phyloP scores from a whole-genome alignment of 1,284 basidiomycete genomes.

The Tylopilus sp. region DNA sequence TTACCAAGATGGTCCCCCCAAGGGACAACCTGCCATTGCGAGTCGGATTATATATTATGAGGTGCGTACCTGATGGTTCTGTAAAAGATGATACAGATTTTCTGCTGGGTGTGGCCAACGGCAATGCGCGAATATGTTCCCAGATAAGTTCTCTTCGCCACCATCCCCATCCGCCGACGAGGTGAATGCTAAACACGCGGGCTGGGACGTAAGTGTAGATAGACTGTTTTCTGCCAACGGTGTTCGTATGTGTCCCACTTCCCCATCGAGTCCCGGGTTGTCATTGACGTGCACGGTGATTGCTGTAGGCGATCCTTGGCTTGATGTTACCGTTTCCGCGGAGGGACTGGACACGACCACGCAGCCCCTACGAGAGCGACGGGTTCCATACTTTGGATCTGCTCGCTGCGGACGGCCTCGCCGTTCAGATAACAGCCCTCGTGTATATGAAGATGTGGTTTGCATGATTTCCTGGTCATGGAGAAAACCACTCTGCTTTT shows the following conservation, averaged over 20 bases:
- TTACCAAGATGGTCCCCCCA: slow-evolving; percentile 60
- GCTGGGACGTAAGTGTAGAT: slow-evolving; percentile 57
- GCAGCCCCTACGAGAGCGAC: slow-evolving; percentile 50
- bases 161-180: slow-evolving; percentile 38
- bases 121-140: slow-evolving; percentile 61
- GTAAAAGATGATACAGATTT: neutral
- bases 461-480: slow-evolving; percentile 20
- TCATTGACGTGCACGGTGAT: slow-evolving; percentile 4
- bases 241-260: slow-evolving; percentile 42
- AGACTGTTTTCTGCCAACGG: slow-evolving; percentile 70
- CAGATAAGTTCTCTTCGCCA: slow-evolving; percentile 47
- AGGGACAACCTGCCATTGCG: slow-evolving; percentile 48
- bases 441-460: slow-evolving; percentile 51
- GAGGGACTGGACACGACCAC: slow-evolving; percentile 44
- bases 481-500: too few relatives aligned
- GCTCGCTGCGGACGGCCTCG: slow-evolving; percentile 37
- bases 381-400: slow-evolving; percentile 71
- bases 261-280: neutral
- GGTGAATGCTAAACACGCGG: slow-evolving; percentile 52
- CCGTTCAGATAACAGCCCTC: slow-evolving; percentile 50
- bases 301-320: slow-evolving; percentile 67
- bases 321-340: slow-evolving; percentile 63
- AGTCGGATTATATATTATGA: slow-evolving; percentile 59
- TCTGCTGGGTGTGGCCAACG: slow-evolving; percentile 37
- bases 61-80: slow-evolving; percentile 34